Evolutionary conservation across 371 early-diverging fungal genomes (phyloP), one percentile per base, ranked within the genome.

Genomic region (Mortierella polycephala): DNA sequence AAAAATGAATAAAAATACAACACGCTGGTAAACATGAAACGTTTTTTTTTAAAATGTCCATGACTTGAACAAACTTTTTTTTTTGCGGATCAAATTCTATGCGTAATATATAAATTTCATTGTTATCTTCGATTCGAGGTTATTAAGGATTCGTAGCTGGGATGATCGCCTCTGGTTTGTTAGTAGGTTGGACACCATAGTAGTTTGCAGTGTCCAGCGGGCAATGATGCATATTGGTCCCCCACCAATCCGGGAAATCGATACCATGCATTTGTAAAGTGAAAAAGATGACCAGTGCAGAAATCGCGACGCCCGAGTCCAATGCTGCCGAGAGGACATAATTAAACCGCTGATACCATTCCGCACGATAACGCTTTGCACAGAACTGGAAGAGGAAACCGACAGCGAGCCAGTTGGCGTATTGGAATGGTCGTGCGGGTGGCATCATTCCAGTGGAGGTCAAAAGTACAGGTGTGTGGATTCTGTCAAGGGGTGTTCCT

Each of bases 241-340:
- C 82, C 82, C 82, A 82, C 82, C 82, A 82, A 4, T 21, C 37
- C 11, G 75, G 75, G 13, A 82, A 60, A 2, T 67, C 60, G 23
- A 62, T n/a, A 1, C 40, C 55, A 1, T 62, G 69, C 39, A 72
- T 80, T 47, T 84, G 82, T 23, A 87, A 77, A 3, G 83, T 82
- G 46, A 85, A 85, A 61, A 86, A 89, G 62, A 88, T 86, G 21
- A 88, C 56, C 11, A 90, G 44, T 8, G 77, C 85, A 51, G 83
- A 81, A 12, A 89, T 67, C 14, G 88, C 89, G 12, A 85, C 82
- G 39, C 92, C 94, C n/a, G 91, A 88, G 68, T 93, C 93, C 55
- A 93, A 77, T 2, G 90, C 93, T 7, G 93, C 93, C 8, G 93
- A 91, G 8, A 93, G 83, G 13, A 92, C 85, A 68, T 92, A 93